Evolutionary conservation across 75 land plant species (phyloP).

Genomic region (Pinus albicaulis): DNA sequence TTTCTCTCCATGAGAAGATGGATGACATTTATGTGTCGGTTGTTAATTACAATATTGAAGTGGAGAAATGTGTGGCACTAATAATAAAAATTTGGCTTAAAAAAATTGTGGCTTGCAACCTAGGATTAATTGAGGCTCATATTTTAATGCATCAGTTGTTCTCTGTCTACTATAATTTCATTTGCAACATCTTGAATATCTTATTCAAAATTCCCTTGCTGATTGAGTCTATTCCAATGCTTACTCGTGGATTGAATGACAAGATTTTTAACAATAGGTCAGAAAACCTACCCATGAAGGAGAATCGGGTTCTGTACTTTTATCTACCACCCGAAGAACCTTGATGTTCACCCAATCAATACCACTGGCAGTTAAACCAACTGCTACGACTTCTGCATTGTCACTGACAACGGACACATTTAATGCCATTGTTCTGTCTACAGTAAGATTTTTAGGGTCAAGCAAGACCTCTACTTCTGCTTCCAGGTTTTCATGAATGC

Average conservation of each 20-base stretch:
- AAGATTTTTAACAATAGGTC: not conserved
- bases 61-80: no score
- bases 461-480: slow-evolving; percentile 78
- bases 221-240: not conserved
- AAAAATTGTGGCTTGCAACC: not conserved
- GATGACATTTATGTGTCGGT: not conserved
- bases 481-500: slow-evolving; percentile 61
- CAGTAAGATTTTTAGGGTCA: slow-evolving; percentile 86
- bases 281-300: slow-evolving; percentile 73
- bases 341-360: slow-evolving; percentile 96
- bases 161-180: not conserved
- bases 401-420: slow-evolving; percentile 48
- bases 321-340: slow-evolving; percentile 77
- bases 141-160: no score
- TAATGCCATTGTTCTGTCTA: slow-evolving; percentile 85
- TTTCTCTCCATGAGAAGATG: not conserved
- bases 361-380: slow-evolving; percentile 86
- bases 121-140: not conserved
- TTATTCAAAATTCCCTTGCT: not conserved
- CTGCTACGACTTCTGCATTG: slow-evolving; percentile 81
- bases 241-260: not conserved
- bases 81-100: no score
- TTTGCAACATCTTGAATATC: not conserved
- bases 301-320: slow-evolving; percentile 47
- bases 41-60: no score